Percentiles rank a stretch among this genome's conserved stretches.
Evolutionary conservation across 805 yeast genomes (phyloP).

Genomic region (Metschnikowia peoriensis): DNA sequence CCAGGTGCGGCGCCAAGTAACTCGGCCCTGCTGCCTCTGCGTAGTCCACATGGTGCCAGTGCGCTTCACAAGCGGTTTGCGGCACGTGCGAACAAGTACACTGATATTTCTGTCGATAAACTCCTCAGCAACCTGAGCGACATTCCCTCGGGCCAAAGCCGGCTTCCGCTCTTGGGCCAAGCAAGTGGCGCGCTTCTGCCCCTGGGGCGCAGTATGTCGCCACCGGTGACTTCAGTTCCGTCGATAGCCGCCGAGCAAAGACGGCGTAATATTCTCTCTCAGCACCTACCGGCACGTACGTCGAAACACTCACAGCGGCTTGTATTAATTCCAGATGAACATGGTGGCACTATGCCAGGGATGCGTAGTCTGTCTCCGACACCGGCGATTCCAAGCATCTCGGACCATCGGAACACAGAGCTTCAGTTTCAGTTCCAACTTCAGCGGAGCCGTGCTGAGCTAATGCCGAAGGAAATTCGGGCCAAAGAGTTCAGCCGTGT

Average conservation of each 20-base stretch:
- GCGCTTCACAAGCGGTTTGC: conserved; percentile 15
- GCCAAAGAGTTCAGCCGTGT: conserved; percentile 73
- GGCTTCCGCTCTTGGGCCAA: conserved; percentile 35
- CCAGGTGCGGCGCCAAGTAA: background rate
- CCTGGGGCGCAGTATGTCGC: conserved; percentile 21
- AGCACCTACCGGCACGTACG: conserved; percentile 66
- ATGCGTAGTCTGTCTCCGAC: too few relatives aligned
- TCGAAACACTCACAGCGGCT: conserved; percentile 83
- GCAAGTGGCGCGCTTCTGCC: conserved; percentile 14
- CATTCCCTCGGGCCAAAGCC: conserved; percentile 76
- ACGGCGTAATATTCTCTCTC: conserved; percentile 43
- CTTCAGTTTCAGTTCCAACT: conserved; percentile 30
- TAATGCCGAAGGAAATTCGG: conserved; percentile 56
- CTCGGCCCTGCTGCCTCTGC: conserved; percentile 5
- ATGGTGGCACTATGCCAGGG: conserved; percentile 17
- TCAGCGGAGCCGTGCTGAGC: conserved; percentile 51
- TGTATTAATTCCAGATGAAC: conserved; percentile 76
- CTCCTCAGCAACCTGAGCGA: conserved; percentile 77
- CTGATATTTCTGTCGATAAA: conserved; percentile 79
- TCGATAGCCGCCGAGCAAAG: conserved; percentile 12
- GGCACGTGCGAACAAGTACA: conserved; percentile 46
- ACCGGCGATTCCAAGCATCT: background rate
- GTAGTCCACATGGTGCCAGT: conserved; percentile 18
- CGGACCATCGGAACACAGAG: conserved; percentile 15
- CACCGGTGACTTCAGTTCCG: conserved; percentile 16